A percentile compares a stretch with the other conserved stretches of the same genome.
Evolutionary conservation across 495 filamentous ascomycete species (phyloP).

Genomic region (Gamarada debralockiae): DNA sequence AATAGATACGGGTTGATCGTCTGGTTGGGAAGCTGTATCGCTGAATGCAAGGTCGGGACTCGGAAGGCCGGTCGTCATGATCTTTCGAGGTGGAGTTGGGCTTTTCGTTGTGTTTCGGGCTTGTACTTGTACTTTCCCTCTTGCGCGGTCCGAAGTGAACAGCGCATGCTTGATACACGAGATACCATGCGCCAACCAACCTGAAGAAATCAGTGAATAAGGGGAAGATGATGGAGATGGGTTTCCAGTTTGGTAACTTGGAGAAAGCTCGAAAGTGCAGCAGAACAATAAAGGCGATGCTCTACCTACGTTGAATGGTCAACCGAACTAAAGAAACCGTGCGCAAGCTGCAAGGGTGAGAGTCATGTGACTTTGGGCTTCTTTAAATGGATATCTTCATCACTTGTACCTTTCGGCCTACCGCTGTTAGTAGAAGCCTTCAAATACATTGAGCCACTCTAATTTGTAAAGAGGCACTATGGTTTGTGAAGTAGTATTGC

Average conservation of each 20-base stretch:
- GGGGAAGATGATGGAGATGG: not conserved
- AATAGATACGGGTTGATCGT: constrained; percentile 16
- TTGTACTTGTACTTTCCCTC: constrained; percentile 19
- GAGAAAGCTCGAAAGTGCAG: not conserved
- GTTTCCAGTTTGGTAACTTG: not conserved
- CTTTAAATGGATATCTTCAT: too few relatives aligned
- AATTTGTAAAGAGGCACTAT: too few relatives aligned
- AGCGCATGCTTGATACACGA: constrained; percentile 21
- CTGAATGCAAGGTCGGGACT: constrained; percentile 18
- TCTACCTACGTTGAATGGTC: not conserved
- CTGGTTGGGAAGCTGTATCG: constrained; percentile 22
- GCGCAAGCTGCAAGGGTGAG: too few relatives aligned
- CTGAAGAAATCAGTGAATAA: not conserved
- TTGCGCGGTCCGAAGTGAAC: constrained; percentile 17
- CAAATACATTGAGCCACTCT: too few relatives aligned
- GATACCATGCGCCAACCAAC: constrained; percentile 2
- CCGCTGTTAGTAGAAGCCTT: too few relatives aligned
- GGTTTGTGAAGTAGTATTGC: too few relatives aligned
- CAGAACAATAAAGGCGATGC: too few relatives aligned
- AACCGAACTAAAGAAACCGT: not conserved
- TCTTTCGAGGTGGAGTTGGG: constrained; percentile 2
- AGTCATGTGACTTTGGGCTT: too few relatives aligned
- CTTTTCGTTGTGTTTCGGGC: constrained; percentile 12
- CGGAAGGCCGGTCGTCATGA: constrained; percentile 14
- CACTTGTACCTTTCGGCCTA: too few relatives aligned